Conservation (phyloP, 2,329 filamentous ascomycete genomes). For the Penicillium sp. region DNA sequence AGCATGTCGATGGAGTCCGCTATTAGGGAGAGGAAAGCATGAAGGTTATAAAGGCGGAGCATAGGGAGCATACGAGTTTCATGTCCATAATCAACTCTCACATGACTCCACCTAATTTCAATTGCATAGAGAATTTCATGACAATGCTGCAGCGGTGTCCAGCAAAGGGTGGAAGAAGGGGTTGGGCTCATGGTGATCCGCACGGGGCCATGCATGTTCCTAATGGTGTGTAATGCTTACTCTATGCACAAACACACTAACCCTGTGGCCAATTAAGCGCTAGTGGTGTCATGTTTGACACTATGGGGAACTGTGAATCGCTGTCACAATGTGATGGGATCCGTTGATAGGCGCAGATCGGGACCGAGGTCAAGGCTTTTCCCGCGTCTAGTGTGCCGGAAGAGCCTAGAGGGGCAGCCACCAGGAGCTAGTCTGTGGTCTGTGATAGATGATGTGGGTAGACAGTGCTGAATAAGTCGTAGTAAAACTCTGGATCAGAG, state of each 20-base stretch:
- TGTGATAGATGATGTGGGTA: not conserved
- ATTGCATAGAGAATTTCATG: too few relatives aligned
- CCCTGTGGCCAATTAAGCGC: conserved; percentile 16
- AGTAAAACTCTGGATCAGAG: not conserved
- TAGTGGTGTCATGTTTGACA: conserved; percentile 15
- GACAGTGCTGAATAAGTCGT: too few relatives aligned
- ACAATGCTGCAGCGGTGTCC: too few relatives aligned
- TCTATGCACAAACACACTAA: not conserved
- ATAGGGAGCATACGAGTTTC: too few relatives aligned
- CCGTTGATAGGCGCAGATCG: not conserved
- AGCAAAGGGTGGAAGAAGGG: too few relatives aligned
- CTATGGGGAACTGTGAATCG: conserved; percentile 7
- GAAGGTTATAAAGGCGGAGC: too few relatives aligned
- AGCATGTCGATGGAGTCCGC: too few relatives aligned
- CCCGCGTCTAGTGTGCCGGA: not conserved
- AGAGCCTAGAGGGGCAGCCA: not conserved
- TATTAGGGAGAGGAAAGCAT: too few relatives aligned
- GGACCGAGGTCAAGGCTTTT: not conserved
- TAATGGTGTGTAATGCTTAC: not conserved
- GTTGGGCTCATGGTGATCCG: too few relatives aligned
- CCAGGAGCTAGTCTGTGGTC: not conserved
- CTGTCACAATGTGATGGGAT: conserved; percentile 8
- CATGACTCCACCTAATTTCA: too few relatives aligned
- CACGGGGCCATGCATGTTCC: conserved; percentile 1
- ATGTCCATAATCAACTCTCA: too few relatives aligned